A percentile compares a stretch with the other conserved stretches of the same genome.
phyloP scores from a whole-genome alignment of 768 basidiomycete species.

The Sarcomyxa edulis region DNA sequence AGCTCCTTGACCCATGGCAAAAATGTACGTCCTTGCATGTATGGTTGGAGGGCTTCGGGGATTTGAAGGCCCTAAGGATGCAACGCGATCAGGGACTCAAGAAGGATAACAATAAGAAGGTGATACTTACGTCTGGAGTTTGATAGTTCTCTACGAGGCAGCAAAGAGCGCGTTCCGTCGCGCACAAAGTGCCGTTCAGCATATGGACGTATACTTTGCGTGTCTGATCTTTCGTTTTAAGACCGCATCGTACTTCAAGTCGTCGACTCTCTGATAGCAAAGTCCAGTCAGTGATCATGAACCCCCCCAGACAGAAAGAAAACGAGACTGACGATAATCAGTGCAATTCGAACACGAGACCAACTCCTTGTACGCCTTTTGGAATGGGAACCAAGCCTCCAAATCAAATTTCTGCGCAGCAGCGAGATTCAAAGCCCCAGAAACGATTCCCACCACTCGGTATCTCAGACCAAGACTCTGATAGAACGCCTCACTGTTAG shows the following conservation, averaged over 20 bases:
- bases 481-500: constrained; percentile 89
- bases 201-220: constrained; percentile 97
- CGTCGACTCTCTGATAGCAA: constrained; percentile 93
- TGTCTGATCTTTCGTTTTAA: constrained; percentile 86
- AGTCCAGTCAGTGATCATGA: constrained; percentile 5
- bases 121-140: constrained; percentile 73
- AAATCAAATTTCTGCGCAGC: constrained; percentile 97
- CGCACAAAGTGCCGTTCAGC: constrained; percentile 97
- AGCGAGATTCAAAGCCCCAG: constrained; percentile 93
- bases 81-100: constrained; percentile 6
- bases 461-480: constrained; percentile 92
- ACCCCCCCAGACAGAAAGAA: neutral
- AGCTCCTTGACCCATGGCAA: constrained; percentile 79
- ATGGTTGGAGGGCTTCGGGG: constrained; percentile 86
- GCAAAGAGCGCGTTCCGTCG: constrained; percentile 94
- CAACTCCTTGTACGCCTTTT: constrained; percentile 92
- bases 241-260: constrained; percentile 89
- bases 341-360: constrained; percentile 99
- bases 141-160: constrained; percentile 99
- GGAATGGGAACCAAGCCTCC: constrained; percentile 99
- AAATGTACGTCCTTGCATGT: constrained; percentile 95
- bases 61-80: constrained; percentile 81
- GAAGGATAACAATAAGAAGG: constrained; percentile 4
- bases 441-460: constrained; percentile 90
- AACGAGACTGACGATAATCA: constrained; percentile 78